Evolutionary conservation across 352 stramenopile genomes (phyloP).

Genomic region (Phytopythium delawarense): DNA sequence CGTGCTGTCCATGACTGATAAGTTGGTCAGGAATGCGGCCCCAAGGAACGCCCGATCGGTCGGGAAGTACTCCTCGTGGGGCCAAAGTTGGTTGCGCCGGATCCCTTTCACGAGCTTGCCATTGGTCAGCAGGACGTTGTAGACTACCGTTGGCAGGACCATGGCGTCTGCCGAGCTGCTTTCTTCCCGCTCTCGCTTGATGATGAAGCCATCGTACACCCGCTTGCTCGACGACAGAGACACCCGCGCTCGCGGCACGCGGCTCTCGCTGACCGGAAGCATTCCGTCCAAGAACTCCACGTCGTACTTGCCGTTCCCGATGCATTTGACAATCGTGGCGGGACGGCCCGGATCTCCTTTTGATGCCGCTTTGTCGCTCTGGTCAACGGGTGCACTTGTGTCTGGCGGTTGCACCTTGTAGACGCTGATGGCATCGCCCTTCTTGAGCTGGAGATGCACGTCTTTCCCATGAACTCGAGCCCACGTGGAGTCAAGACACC

Average conservation of each 20-base stretch:
- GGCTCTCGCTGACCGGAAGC: neutral
- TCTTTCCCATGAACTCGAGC: constrained; percentile 18
- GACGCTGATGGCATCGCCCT: constrained; percentile 48
- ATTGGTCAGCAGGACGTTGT: constrained; percentile 39
- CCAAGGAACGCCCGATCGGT: constrained; percentile 40
- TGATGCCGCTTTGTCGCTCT: neutral
- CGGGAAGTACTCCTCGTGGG: constrained; percentile 29
- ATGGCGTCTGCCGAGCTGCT: neutral
- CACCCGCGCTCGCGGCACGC: neutral
- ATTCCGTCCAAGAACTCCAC: neutral
- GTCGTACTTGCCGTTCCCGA: constrained; percentile 7
- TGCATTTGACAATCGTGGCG: constrained; percentile 7
- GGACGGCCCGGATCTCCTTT: neutral
- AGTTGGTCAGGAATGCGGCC: constrained; percentile 21
- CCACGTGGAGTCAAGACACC: constrained; percentile 37
- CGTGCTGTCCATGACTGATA: constrained; percentile 18
- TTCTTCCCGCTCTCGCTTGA: neutral
- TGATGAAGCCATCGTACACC: neutral
- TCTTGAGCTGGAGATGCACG: constrained; percentile 27
- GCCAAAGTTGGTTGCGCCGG: constrained; percentile 27
- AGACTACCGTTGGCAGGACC: constrained; percentile 10
- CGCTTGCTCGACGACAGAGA: neutral
- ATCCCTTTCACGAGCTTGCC: constrained; percentile 30
- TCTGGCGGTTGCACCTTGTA: constrained; percentile 13
- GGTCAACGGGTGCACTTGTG: neutral